Conservation (phyloP, 2,329 filamentous ascomycete species). For the Simplicillium aogashimaense region DNA sequence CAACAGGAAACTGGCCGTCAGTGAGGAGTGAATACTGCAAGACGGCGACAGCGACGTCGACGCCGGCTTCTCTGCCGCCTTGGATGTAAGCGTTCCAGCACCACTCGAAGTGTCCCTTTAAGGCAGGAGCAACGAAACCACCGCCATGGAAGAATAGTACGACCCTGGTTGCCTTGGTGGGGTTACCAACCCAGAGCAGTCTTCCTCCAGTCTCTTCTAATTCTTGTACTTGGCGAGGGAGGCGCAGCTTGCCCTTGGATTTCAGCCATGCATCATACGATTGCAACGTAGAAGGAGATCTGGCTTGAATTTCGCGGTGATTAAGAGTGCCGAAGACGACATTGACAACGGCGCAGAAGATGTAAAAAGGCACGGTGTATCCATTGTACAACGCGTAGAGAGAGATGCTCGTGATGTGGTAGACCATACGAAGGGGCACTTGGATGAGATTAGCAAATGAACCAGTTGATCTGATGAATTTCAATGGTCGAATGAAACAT, state of each 20-base stretch:
- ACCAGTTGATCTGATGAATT: no score
- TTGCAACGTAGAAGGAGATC: neutral
- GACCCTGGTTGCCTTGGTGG: constrained; percentile 12
- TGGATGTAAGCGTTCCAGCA: constrained; percentile 14
- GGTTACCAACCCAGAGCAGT: constrained; percentile 16
- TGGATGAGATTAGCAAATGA: no score
- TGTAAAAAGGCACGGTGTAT: no score
- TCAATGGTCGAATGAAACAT: no score
- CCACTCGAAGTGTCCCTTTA: constrained; percentile 13
- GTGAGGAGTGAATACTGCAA: constrained; percentile 23
- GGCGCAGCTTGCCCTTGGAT: neutral
- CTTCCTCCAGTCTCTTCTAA: neutral
- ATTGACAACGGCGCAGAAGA: no score
- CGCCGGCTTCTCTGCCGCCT: constrained; percentile 7
- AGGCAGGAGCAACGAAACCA: constrained; percentile 12
- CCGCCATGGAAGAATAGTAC: constrained; percentile 19
- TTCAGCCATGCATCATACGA: neutral
- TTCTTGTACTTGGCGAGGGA: neutral
- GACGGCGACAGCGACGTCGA: constrained; percentile 18
- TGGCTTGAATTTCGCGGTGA: neutral
- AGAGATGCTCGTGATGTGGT: no score
- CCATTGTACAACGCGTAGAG: no score
- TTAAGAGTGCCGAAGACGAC: neutral
- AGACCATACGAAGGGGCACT: no score
- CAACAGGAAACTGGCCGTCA: constrained; percentile 16